Conservation (phyloP, 371 early-diverging fungal species). For the Enterospora canceri region DNA sequence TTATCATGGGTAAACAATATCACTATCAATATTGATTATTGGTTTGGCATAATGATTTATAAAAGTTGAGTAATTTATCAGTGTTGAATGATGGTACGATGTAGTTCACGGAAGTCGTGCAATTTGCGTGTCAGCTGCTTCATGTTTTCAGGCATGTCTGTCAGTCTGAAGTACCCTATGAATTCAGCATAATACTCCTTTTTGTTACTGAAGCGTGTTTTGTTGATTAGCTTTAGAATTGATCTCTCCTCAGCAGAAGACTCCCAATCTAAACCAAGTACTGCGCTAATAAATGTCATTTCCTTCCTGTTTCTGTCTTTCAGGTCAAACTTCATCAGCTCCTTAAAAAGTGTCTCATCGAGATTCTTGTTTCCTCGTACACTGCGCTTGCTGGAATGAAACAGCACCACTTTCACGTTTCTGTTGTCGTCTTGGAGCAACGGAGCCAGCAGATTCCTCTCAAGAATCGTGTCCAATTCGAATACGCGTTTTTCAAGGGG, state of each 20-base stretch:
- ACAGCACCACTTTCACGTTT: background rate
- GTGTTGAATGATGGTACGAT: no score
- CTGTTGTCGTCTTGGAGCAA: background rate
- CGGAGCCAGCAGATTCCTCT: background rate
- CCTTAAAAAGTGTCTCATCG: background rate
- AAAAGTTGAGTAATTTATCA: no score
- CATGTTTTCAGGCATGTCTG: background rate
- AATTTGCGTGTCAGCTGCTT: background rate
- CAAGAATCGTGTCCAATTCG: background rate
- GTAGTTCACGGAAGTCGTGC: no score
- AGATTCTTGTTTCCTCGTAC: background rate
- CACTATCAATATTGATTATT: no score
- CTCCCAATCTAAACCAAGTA: constrained; percentile 7
- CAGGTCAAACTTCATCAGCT: background rate
- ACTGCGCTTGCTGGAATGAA: background rate
- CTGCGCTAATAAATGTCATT: background rate
- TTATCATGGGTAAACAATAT: no score
- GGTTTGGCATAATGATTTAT: no score
- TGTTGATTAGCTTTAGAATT: constrained; percentile 1
- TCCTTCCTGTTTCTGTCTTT: background rate
- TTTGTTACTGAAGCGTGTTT: constrained; percentile 3
- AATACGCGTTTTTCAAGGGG: no score
- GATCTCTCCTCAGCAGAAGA: background rate
- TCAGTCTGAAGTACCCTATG: constrained; percentile 4
- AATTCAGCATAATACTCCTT: constrained; percentile 2